Percentiles rank a stretch among this genome's conserved stretches.
These are phyloP conservation scores for Colletotrichum filicis DNA, from an alignment of 2,329 filamentous ascomycete species.

Conservation along the genomic window DNA sequence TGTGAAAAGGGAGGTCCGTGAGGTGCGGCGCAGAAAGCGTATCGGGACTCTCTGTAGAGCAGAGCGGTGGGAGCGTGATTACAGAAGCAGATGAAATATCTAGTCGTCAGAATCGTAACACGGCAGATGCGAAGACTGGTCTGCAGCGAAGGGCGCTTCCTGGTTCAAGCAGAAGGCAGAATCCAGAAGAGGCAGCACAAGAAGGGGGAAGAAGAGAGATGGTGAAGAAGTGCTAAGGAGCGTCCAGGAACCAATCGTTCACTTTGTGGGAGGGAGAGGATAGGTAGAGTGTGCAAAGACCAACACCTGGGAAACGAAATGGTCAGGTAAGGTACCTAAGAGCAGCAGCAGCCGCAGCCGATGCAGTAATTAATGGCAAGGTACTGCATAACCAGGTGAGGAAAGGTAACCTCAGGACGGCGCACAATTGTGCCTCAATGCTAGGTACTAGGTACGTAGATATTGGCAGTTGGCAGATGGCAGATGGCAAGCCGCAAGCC, in stretches of 20 bases:
- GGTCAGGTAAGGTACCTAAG: not conserved
- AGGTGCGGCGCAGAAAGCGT: slow-evolving; percentile 11
- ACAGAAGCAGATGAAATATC: slow-evolving; percentile 9
- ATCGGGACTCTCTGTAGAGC: not conserved
- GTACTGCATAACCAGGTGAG: not conserved
- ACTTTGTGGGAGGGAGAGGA: slow-evolving; percentile 5
- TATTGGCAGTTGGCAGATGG: not conserved
- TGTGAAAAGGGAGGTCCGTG: slow-evolving; percentile 21
- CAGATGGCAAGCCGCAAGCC: no score
- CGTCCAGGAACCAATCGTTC: slow-evolving; percentile 20
- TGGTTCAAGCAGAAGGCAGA: not conserved
- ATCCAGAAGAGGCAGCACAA: slow-evolving; percentile 2
- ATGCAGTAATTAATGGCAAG: not conserved
- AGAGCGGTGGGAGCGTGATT: slow-evolving; percentile 11
- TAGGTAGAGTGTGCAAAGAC: not conserved
- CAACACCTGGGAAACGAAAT: not conserved
- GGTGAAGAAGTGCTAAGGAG: slow-evolving; percentile 10
- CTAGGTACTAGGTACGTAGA: slow-evolving; percentile 14
- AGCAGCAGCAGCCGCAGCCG: not conserved
- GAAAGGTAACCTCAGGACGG: slow-evolving; percentile 5
- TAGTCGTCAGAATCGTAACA: slow-evolving; percentile 19
- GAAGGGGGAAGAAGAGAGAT: slow-evolving; percentile 1
- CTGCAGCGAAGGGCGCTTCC: slow-evolving; percentile 5
- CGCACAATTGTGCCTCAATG: not conserved
- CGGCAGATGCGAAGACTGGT: not conserved